phyloP scores from a whole-genome alignment of 2,329 filamentous ascomycete genomes.

The Penicillium sp. region DNA sequence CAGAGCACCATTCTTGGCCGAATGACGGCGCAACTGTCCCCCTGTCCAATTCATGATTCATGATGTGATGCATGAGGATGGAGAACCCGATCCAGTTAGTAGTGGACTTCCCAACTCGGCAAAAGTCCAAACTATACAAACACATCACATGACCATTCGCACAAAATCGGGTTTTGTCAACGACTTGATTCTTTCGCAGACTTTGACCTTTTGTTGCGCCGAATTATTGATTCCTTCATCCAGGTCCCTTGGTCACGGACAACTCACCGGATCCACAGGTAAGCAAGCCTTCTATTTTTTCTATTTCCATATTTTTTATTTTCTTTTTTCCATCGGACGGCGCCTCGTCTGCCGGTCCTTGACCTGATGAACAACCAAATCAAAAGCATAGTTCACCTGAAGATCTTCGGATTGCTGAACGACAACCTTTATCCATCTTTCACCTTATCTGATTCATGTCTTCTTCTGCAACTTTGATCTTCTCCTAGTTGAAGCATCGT shows the following conservation, averaged over 20 bases:
- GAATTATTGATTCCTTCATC: neutral
- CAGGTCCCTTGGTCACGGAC: neutral
- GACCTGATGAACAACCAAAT: constrained; percentile 36
- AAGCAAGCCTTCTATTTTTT: constrained; percentile 7
- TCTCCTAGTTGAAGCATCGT: neutral
- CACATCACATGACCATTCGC: constrained; percentile 8
- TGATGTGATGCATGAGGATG: neutral
- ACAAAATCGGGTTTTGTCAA: constrained; percentile 12
- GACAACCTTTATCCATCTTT: constrained; percentile 39
- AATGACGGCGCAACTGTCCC: constrained; percentile 39
- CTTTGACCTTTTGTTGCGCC: neutral
- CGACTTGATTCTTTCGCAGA: neutral
- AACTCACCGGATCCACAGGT: constrained; percentile 11
- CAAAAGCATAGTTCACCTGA: constrained; percentile 43
- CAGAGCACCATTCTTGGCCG: constrained; percentile 25
- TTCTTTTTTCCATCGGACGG: constrained; percentile 3
- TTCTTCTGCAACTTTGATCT: constrained; percentile 8
- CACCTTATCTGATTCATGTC: constrained; percentile 29
- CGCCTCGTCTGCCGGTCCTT: constrained; percentile 2
- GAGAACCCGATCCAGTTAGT: neutral
- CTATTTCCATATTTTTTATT: neutral
- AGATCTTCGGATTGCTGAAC: constrained; percentile 37
- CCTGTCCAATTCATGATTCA: constrained; percentile 43
- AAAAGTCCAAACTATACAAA: constrained; percentile 14
- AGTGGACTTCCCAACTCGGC: too few relatives aligned